phyloP scores from a whole-genome alignment of 768 basidiomycete species.

The Auriculariales sp. region DNA sequence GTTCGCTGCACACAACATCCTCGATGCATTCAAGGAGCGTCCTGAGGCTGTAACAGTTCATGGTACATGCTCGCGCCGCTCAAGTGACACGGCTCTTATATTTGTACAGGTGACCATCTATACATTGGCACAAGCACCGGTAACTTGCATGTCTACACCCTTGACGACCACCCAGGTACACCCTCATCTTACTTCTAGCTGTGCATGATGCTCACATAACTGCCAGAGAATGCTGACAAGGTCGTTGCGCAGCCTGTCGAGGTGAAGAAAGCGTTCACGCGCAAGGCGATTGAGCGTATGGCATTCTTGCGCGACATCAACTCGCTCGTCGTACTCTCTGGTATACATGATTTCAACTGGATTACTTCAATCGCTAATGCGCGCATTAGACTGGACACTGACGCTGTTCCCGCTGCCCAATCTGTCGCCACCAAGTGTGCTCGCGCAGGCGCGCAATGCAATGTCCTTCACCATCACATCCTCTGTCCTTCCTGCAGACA shows the following conservation, averaged over 20 bases:
- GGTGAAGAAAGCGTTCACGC: slow-evolving; percentile 45
- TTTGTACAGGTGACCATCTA: slow-evolving; percentile 35
- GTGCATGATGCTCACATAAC: not conserved
- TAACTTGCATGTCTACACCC: slow-evolving; percentile 35
- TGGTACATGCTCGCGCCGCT: slow-evolving; percentile 10
- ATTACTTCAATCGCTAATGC: not conserved
- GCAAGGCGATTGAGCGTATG: slow-evolving; percentile 63
- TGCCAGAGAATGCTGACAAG: slow-evolving; percentile 8
- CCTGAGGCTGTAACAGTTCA: slow-evolving; percentile 19
- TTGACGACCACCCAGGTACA: slow-evolving; percentile 27
- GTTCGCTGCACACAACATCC: slow-evolving; percentile 15
- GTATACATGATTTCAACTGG: slow-evolving; percentile 23
- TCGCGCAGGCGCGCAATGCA: slow-evolving; percentile 66
- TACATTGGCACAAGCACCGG: slow-evolving; percentile 51
- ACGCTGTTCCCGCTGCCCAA: slow-evolving; percentile 66
- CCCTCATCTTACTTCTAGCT: not conserved
- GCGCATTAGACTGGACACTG: slow-evolving; percentile 45
- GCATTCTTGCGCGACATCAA: slow-evolving; percentile 77
- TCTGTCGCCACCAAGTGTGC: slow-evolving; percentile 51
- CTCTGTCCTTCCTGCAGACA: slow-evolving; percentile 31
- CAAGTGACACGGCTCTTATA: slow-evolving; percentile 2
- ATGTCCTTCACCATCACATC: slow-evolving; percentile 71
- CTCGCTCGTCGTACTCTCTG: slow-evolving; percentile 71
- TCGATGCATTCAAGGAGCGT: slow-evolving; percentile 22
- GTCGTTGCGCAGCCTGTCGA: slow-evolving; percentile 28